phyloP scores from a whole-genome alignment of 352 stramenopile species.

The Achlya hypogyna region DNA sequence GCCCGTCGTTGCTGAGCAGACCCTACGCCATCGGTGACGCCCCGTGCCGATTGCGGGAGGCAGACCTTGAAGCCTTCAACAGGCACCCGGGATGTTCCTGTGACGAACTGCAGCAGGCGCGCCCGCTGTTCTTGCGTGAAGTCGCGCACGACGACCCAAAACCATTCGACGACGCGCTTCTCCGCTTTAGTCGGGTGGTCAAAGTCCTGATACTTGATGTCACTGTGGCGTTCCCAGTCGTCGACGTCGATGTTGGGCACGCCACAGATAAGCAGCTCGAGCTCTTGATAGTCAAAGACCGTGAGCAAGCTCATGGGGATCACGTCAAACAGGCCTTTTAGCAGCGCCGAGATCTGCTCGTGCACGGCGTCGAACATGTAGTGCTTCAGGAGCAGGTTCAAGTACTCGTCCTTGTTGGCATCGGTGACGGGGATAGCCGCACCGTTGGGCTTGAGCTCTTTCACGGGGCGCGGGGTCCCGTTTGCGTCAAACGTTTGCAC shows the following conservation, averaged over 20 bases:
- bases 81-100: slow-evolving; percentile 82
- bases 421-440: slow-evolving; percentile 88
- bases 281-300: slow-evolving; percentile 91
- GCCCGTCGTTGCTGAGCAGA: slow-evolving; percentile 63
- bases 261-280: slow-evolving; percentile 92
- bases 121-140: slow-evolving; percentile 82
- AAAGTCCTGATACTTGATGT: slow-evolving; percentile 62
- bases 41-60: slow-evolving; percentile 39
- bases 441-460: slow-evolving; percentile 88
- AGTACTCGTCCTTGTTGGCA: slow-evolving; percentile 93
- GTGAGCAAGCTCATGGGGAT: slow-evolving; percentile 81
- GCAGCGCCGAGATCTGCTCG: slow-evolving; percentile 84
- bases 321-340: slow-evolving; percentile 88
- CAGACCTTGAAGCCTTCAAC: slow-evolving; percentile 94
- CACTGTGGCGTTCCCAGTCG: slow-evolving; percentile 82
- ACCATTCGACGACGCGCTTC: slow-evolving; percentile 78
- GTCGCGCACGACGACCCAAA: slow-evolving; percentile 73
- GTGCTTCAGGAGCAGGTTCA: slow-evolving; percentile 90
- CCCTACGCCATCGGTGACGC: slow-evolving; percentile 16
- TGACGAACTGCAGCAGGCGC: slow-evolving; percentile 86
- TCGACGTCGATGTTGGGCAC: slow-evolving; percentile 84
- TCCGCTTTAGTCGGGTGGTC: slow-evolving; percentile 51
- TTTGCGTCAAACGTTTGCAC: slow-evolving; percentile 43
- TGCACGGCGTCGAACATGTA: slow-evolving; percentile 88
- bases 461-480: slow-evolving; percentile 40